Evolutionary conservation across 768 basidiomycete genomes (phyloP), one percentile per base, ranked within the genome.

Genomic region (Auricularia sp.): DNA sequence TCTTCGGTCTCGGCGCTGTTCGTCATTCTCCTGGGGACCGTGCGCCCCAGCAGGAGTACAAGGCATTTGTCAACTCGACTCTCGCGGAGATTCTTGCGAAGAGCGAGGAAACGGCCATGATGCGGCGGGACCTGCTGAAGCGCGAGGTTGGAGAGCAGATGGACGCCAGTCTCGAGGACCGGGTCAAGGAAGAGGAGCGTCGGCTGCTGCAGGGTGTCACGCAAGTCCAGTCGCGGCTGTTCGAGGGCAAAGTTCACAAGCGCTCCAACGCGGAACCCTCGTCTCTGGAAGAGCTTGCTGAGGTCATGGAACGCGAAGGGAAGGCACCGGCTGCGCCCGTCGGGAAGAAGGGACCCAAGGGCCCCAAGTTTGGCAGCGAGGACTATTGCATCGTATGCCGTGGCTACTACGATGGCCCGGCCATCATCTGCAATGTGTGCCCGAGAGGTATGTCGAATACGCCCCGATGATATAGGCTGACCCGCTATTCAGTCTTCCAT

Each of bases 341-440:
- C 12, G 3, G 2, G 39, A 42, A 42, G 39, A 42, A 42, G 39
- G 8, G 29, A 29, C 29, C 29, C 29, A 29, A 42, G 16, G 8
- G 70, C 66, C 62, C 29, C 75, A 75, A 70, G 61, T 80, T 77
- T 63, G 84, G 81, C 3, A 80, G 75, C 35, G 83, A 86, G 69
- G 84, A 87, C 66, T 84, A 77, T 74, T 87, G 85, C 70, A 78
- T 81, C 42, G 73, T 78, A 64, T 87, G 85, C 71, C 76, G 81
- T 36, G 85, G 56, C 10, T 10, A 12, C 23, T 59, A 87, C 61
- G 85, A 85, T 1, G 84, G 85, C 0, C 77, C 83, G 56, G 67
- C 86, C 7, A 71, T 80, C 47, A 62, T 79, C 14, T 87, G 86
- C 68, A 39, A 64, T 8, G 62, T 66, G 18, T 87, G 86, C 70